Percentiles rank a stretch among this genome's conserved stretches.
Conservation (phyloP, 164 flowering plant genomes). For the Vitis vinifera region ASM3070453v1 NC_081808.1:1623501-1624000, state of each 20-base stretch:
- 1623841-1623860: constrained; percentile 63
- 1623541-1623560: not conserved
- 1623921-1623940: not conserved
- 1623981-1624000: no score
- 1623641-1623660: not conserved
- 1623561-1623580: not conserved
- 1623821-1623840: constrained; percentile 69
- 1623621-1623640: constrained; percentile 1
- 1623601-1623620: no score
- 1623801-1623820: constrained; percentile 51
- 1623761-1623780: constrained; percentile 63
- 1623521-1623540: not conserved
- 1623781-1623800: constrained; percentile 59
- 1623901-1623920: not conserved
- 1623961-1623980: no score
- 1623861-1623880: not conserved
- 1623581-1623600: constrained; percentile 7
- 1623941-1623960: no score
- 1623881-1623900: not conserved
- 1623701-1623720: constrained; percentile 90
- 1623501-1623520: not conserved
- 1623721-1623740: constrained; percentile 80
- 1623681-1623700: constrained; percentile 91
- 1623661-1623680: constrained; percentile 63
- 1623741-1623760: constrained; percentile 76